These are phyloP conservation scores for Podospora sp. DNA, from an alignment of 495 filamentous ascomycete species.

Conservation along the genomic window DNA sequence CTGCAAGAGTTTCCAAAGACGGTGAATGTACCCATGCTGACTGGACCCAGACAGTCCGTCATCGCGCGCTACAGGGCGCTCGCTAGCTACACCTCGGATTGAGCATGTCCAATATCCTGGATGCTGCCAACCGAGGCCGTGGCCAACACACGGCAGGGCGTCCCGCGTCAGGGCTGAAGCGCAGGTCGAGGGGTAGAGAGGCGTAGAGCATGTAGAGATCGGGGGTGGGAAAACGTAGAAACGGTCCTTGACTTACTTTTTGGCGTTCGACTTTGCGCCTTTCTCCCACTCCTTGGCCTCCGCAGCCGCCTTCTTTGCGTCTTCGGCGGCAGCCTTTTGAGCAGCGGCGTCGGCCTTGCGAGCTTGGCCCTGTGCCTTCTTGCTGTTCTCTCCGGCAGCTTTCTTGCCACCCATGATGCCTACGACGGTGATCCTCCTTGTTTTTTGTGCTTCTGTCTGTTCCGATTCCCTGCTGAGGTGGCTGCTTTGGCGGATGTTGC, in stretches of 20 bases:
- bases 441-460: neutral
- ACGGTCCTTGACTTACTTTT: conserved; percentile 65
- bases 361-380: conserved; percentile 89
- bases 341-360: conserved; percentile 89
- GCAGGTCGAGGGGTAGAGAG: neutral
- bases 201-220: neutral
- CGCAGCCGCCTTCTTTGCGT: conserved; percentile 63
- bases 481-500: neutral
- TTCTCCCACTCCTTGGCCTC: conserved; percentile 83
- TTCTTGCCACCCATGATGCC: conserved; percentile 64
- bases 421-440: conserved; percentile 6
- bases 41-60: neutral
- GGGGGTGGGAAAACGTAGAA: neutral
- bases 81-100: neutral
- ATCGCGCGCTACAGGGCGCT: neutral
- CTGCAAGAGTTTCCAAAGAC: neutral
- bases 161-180: neutral
- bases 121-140: neutral
- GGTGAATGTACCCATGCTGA: neutral
- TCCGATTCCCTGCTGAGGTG: neutral
- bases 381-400: conserved; percentile 65
- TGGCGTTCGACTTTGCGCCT: conserved; percentile 78
- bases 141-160: neutral
- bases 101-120: neutral
- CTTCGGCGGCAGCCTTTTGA: conserved; percentile 69